A percentile compares a stretch with the other conserved stretches of the same genome.
Evolutionary conservation across 345 rosid genomes (phyloP).

Genomic region (Sapria himalayana): DNA sequence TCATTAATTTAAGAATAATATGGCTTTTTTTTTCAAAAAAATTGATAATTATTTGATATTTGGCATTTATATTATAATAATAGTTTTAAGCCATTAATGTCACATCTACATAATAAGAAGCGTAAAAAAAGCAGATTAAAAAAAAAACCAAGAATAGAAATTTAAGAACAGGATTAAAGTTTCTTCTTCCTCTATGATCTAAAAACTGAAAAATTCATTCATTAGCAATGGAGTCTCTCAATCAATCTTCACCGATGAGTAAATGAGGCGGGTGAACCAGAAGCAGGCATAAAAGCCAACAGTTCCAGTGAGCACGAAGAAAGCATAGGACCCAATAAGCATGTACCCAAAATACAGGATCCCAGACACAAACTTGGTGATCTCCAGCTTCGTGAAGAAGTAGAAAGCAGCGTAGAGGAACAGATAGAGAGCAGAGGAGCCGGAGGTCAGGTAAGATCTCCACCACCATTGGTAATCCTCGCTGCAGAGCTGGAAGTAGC

Average conservation of each 20-base stretch:
- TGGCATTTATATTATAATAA: no score
- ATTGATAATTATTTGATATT: no score
- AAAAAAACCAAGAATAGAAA: no score
- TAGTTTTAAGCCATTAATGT: no score
- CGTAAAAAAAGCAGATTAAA: no score
- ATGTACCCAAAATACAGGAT: conserved; percentile 75
- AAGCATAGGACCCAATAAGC: conserved; percentile 53
- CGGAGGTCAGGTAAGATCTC: conserved; percentile 82
- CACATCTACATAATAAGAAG: no score
- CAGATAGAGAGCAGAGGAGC: conserved; percentile 72
- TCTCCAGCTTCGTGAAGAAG: conserved; percentile 82
- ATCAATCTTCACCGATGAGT: conserved; percentile 64
- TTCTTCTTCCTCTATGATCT: no score
- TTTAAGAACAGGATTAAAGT: no score
- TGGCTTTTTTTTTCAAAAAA: no score
- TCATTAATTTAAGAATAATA: no score
- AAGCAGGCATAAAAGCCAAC: conserved; percentile 82
- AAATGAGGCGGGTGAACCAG: conserved; percentile 82
- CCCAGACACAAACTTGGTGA: conserved; percentile 61
- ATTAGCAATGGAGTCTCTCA: no score
- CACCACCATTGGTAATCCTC: conserved; percentile 98
- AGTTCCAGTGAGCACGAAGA: conserved; percentile 64
- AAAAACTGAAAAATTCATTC: no score
- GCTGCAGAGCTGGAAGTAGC: conserved; percentile 87
- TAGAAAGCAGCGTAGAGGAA: conserved; percentile 76